phyloP scores from a whole-genome alignment of 495 filamentous ascomycete species.

The Penicillium antarcticum region DNA sequence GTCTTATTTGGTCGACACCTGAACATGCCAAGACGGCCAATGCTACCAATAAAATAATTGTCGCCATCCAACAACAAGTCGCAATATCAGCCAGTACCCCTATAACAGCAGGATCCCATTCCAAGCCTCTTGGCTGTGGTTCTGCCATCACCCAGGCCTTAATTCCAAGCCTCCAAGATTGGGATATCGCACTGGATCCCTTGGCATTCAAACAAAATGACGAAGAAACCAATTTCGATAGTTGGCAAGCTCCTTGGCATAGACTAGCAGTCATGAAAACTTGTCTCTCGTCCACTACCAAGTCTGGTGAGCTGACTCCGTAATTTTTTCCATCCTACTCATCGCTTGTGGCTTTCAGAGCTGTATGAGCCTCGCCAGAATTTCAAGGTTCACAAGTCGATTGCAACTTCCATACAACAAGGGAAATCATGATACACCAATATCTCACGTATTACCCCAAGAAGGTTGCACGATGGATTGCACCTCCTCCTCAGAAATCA shows the following conservation, averaged over 20 bases:
- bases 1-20: background rate
- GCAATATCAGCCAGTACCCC: background rate
- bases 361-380: background rate
- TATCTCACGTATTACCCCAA: constrained; percentile 10
- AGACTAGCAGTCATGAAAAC: background rate
- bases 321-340: background rate
- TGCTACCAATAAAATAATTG: background rate
- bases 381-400: background rate
- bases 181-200: background rate
- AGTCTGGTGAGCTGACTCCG: background rate
- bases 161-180: background rate
- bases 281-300: background rate
- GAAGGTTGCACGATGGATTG: constrained; percentile 15
- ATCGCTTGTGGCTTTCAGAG: too few relatives aligned
- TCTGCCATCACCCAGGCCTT: background rate
- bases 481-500: constrained; percentile 19
- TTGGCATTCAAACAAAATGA: background rate
- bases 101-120: background rate
- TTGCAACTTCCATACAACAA: background rate
- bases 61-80: background rate
- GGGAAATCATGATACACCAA: background rate
- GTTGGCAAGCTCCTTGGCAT: background rate
- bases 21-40: background rate
- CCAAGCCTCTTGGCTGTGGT: constrained; percentile 1
- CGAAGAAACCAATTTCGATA: background rate